These are phyloP conservation scores for Cucumis cinereus DNA, from an alignment of 306 rosid genomes.

Conservation along the genomic window DNA sequence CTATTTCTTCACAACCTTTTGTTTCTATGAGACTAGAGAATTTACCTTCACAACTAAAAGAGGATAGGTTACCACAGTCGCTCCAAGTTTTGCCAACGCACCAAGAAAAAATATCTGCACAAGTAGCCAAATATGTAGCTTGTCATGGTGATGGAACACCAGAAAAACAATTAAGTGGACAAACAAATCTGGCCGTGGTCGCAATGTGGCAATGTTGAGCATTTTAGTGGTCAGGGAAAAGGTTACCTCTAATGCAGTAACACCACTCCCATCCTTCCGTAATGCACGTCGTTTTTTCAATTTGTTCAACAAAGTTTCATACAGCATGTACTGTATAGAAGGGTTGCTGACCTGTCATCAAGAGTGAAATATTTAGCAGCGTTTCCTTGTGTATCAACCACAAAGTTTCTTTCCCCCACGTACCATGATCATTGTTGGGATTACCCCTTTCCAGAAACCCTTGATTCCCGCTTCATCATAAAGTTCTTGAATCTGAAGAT, in stretches of 20 bases:
- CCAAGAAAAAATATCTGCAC: slow-evolving; percentile 78
- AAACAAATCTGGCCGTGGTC: background rate
- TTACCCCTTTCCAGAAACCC: slow-evolving; percentile 94
- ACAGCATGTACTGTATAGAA: slow-evolving; percentile 93
- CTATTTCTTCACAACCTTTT: background rate
- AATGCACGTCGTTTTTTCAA: slow-evolving; percentile 46
- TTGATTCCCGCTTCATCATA: slow-evolving; percentile 62
- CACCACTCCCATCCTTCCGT: slow-evolving; percentile 26
- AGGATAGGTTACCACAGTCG: slow-evolving; percentile 88
- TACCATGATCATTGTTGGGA: slow-evolving; percentile 91
- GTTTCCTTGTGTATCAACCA: slow-evolving; percentile 6
- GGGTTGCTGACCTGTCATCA: slow-evolving; percentile 87
- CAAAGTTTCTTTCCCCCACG: slow-evolving; percentile 26
- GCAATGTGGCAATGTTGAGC: background rate
- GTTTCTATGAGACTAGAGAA: background rate
- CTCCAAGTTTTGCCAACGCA: slow-evolving; percentile 94
- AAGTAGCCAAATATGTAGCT: slow-evolving; percentile 20
- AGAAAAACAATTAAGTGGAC: background rate
- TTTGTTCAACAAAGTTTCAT: slow-evolving; percentile 67
- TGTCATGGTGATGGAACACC: background rate
- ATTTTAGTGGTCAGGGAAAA: slow-evolving; percentile 5
- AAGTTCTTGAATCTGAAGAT: slow-evolving; percentile 65
- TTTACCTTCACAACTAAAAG: slow-evolving; percentile 88
- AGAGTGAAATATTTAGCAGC: slow-evolving; percentile 27
- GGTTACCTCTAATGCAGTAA: slow-evolving; percentile 75